These are phyloP conservation scores for Aleurites moluccanus DNA, from an alignment of 441 rosid genomes.

Conservation along the genomic window DNA sequence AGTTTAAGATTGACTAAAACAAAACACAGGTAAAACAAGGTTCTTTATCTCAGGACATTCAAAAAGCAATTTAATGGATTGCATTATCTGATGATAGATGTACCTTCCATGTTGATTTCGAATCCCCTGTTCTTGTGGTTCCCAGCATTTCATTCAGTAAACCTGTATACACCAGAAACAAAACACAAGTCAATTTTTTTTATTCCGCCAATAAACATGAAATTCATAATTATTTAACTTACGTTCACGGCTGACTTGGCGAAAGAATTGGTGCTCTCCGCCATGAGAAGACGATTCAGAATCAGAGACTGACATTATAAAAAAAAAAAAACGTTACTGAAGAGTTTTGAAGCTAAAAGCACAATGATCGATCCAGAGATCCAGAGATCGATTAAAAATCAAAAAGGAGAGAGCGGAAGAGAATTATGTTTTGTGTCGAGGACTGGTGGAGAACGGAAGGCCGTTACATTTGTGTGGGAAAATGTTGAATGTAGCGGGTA, in stretches of 20 bases:
- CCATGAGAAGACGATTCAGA: conserved; percentile 56
- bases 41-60: background rate
- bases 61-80: background rate
- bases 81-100: background rate
- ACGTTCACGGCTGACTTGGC: conserved; percentile 79
- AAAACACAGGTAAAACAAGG: background rate
- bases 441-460: conserved; percentile 18
- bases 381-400: conserved; percentile 2
- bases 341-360: background rate
- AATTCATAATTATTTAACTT: conserved; percentile 25
- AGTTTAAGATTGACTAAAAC: conserved; percentile 3
- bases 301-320: conserved; percentile 60
- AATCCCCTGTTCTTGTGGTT: conserved; percentile 61
- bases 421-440: background rate
- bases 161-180: conserved; percentile 38
- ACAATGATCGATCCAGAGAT: background rate
- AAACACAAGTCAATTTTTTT: background rate
- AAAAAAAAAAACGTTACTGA: background rate
- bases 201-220: background rate
- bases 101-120: conserved; percentile 86
- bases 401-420: background rate
- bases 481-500: conserved; percentile 19
- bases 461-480: conserved; percentile 36
- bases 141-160: conserved; percentile 87
- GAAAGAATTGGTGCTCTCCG: conserved; percentile 70